Evolutionary conservation across 352 stramenopile species (phyloP).

Genomic region (Phytophthora chlamydospora): DNA sequence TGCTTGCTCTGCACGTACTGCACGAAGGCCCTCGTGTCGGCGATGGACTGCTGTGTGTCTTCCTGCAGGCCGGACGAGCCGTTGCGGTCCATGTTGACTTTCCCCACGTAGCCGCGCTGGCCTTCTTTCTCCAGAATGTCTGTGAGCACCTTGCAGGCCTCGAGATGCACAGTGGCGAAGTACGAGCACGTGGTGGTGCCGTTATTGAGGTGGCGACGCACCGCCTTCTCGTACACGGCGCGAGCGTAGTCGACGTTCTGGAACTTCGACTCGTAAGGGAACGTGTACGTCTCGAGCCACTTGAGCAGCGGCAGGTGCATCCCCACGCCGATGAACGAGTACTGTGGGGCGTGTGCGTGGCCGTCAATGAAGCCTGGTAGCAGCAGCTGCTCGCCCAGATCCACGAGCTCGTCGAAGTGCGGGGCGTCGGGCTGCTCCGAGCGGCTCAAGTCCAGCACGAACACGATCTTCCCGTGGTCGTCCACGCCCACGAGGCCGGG

Average conservation of each 20-base stretch:
- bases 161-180: conserved; percentile 93
- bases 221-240: conserved; percentile 89
- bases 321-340: conserved; percentile 93
- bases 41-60: conserved; percentile 82
- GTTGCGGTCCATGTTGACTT: conserved; percentile 97
- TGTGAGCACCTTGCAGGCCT: conserved; percentile 90
- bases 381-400: conserved; percentile 81
- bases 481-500: conserved; percentile 69
- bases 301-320: conserved; percentile 94
- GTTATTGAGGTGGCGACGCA: conserved; percentile 84
- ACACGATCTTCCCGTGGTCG: conserved; percentile 51
- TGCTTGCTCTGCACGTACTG: conserved; percentile 83
- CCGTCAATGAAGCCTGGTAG: conserved; percentile 94
- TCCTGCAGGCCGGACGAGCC: conserved; percentile 82
- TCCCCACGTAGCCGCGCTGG: conserved; percentile 93
- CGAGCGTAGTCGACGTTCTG: conserved; percentile 62
- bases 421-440: conserved; percentile 12
- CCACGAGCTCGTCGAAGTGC: conserved; percentile 62
- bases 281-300: conserved; percentile 95
- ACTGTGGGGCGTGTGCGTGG: conserved; percentile 95
- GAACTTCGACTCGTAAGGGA: conserved; percentile 92
- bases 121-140: conserved; percentile 86
- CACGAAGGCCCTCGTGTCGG: conserved; percentile 89
- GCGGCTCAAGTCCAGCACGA: conserved; percentile 44
- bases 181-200: conserved; percentile 96